These are phyloP conservation scores for Trichoderma gamsii DNA, from an alignment of 495 filamentous ascomycete genomes.

Conservation along the genomic window DNA sequence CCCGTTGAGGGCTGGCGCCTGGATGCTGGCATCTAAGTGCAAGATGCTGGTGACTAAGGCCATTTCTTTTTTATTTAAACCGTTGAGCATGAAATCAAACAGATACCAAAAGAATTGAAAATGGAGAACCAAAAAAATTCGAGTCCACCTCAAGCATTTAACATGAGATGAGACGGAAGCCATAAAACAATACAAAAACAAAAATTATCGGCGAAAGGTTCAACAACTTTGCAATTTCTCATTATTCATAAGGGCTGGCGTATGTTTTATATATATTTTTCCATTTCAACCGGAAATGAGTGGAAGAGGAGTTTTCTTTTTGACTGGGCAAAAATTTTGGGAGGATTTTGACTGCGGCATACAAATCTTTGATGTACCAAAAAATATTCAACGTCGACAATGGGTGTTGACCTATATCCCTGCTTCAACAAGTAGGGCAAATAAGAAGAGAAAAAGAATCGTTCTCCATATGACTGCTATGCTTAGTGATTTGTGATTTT, in stretches of 20 bases:
- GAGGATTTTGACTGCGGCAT: background rate
- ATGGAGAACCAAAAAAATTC: constrained; percentile 16
- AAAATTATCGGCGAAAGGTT: constrained; percentile 7
- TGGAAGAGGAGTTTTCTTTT: background rate
- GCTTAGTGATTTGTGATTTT: background rate
- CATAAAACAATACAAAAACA: background rate
- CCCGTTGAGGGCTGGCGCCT: constrained; percentile 65
- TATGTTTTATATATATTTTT: background rate
- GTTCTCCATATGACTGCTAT: background rate
- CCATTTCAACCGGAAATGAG: constrained; percentile 12
- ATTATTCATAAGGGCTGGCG: constrained; percentile 8
- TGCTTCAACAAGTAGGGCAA: constrained; percentile 6
- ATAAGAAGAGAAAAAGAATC: background rate
- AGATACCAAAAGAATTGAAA: constrained; percentile 15
- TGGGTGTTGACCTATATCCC: background rate
- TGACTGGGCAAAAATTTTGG: background rate
- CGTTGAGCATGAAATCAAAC: constrained; percentile 15
- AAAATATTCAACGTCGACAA: background rate
- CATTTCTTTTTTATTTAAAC: background rate
- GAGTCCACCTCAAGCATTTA: constrained; percentile 10
- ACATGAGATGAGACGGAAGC: constrained; percentile 21
- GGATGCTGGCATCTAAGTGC: constrained; percentile 42
- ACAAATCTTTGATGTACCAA: background rate
- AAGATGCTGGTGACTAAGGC: constrained; percentile 2
- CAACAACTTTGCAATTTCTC: constrained; percentile 10